Percentiles rank a stretch among this genome's conserved stretches.
Evolutionary conservation across 2,329 filamentous ascomycete genomes (phyloP).

Genomic region (Aspergillus sp.): DNA sequence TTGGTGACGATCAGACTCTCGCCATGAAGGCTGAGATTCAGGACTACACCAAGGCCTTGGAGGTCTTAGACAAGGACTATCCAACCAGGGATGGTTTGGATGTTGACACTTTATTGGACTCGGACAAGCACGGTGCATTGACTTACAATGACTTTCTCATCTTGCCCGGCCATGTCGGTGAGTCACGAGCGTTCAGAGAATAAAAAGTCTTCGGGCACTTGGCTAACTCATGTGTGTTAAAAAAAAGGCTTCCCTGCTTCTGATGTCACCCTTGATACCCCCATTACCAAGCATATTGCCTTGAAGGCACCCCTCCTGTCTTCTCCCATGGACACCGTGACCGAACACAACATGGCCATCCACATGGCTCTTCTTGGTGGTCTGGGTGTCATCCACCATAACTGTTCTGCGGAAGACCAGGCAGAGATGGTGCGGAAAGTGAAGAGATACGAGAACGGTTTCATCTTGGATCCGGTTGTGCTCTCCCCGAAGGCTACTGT

Average conservation of each 20-base stretch:
- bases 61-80: conserved; percentile 72
- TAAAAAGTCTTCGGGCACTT: background rate
- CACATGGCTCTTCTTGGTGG: conserved; percentile 59
- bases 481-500: conserved; percentile 82
- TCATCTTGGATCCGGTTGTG: conserved; percentile 92
- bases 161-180: conserved; percentile 90
- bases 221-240: conserved; percentile 16
- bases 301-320: conserved; percentile 96
- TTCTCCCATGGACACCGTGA: conserved; percentile 99
- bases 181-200: conserved; percentile 13
- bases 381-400: conserved; percentile 89
- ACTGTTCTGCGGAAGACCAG: conserved; percentile 95
- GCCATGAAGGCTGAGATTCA: conserved; percentile 50
- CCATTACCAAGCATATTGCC: conserved; percentile 88
- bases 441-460: conserved; percentile 98
- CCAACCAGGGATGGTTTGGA: conserved; percentile 74
- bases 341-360: conserved; percentile 98
- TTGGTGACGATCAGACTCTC: conserved; percentile 48
- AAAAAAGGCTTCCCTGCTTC: conserved; percentile 82
- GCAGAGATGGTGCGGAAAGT: conserved; percentile 99
- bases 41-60: conserved; percentile 67
- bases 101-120: conserved; percentile 79
- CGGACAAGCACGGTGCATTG: conserved; percentile 81
- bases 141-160: conserved; percentile 99
- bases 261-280: conserved; percentile 78